phyloP scores from a whole-genome alignment of 2,329 filamentous ascomycete genomes.

The Apiospora hydei region DNA sequence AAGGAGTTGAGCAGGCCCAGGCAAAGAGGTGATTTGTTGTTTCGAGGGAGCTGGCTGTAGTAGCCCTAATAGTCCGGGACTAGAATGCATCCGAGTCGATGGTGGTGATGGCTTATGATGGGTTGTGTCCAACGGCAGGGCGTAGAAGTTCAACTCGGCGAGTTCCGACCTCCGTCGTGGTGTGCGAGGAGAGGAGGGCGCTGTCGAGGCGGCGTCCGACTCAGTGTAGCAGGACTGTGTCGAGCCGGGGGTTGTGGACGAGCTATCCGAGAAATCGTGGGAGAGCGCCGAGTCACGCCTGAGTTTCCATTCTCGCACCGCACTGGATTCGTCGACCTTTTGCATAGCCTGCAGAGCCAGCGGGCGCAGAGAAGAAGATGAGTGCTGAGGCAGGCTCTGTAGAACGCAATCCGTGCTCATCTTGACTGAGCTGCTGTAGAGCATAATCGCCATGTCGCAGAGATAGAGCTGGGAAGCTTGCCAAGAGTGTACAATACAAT shows the following conservation, averaged over 20 bases:
- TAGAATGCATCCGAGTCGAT: slow-evolving; percentile 8
- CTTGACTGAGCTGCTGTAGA: slow-evolving; percentile 28
- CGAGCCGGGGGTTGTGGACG: slow-evolving; percentile 32
- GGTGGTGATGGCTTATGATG: slow-evolving; percentile 7
- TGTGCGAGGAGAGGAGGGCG: slow-evolving; percentile 33
- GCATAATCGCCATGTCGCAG: slow-evolving; percentile 27
- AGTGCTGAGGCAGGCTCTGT: slow-evolving; percentile 14
- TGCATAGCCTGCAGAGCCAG: slow-evolving; percentile 19
- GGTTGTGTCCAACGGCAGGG: not conserved
- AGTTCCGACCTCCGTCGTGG: slow-evolving; percentile 27
- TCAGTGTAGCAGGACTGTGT: slow-evolving; percentile 31
- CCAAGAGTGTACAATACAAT: slow-evolving; percentile 25
- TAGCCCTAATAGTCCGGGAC: not conserved
- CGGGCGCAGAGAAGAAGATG: slow-evolving; percentile 12
- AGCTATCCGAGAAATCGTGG: slow-evolving; percentile 27
- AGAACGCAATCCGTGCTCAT: slow-evolving; percentile 27
- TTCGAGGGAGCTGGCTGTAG: not conserved
- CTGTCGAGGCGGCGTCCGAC: slow-evolving; percentile 30
- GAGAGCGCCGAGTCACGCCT: not conserved
- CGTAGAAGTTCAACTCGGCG: slow-evolving; percentile 26
- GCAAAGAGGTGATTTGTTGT: not conserved
- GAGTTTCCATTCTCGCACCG: not conserved
- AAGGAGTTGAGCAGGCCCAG: not conserved
- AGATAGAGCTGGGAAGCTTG: slow-evolving; percentile 2
- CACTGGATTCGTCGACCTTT: slow-evolving; percentile 7